Base-by-base conservation (phyloP, 164 flowering plant species). In the Hamamelis virginiana region DNA sequence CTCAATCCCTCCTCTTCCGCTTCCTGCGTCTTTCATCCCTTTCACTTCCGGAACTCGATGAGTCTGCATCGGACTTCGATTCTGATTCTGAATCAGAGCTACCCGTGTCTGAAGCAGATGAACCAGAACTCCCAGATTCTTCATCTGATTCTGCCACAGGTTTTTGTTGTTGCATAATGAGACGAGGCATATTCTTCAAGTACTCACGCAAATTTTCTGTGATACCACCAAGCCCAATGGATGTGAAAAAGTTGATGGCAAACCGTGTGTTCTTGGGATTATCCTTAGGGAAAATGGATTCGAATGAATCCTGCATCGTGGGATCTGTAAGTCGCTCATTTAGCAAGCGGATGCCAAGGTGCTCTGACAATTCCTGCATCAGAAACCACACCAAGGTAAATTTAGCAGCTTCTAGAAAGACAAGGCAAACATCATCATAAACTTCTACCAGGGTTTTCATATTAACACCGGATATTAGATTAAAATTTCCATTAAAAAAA, bases 181-280 rank as follows among this genome's bases (percentile, higher is more conserved):
- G 87, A 11, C 91, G 78, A 0, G 97, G 97, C 97, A 94, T 94
- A 61, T 91, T 91, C 79, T 95, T 91, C 69, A 92, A 67, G 71
- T 86, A 92, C 76, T 95, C 97, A 1, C 97, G 85, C 67, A 95
- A 60, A 58, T 84, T 91, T 69, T 92, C 96, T 4, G 94, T 91
- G 60, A 91, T 85, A 44, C 98, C 96, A 70, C 96, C 94, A 59
- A 92, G 92, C 44, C 99, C 97, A 72, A 92, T 91, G 28, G 99
- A 95, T 8, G 97, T 95, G 70, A 95, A 95, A 69, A 91, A 91
- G 73, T 91, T 95, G 56, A 95, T 95, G 0, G 96, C 59, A 69
- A 95, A 95, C 16, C 96, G 79, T 0, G 97, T 89, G 78, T 95
- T 95, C 72, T 88, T 91, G 0, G 97, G 97, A 67, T 89, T 92